Evolutionary conservation across 306 rosid species (phyloP).

Genomic region (Alnus glutinosa): DNA sequence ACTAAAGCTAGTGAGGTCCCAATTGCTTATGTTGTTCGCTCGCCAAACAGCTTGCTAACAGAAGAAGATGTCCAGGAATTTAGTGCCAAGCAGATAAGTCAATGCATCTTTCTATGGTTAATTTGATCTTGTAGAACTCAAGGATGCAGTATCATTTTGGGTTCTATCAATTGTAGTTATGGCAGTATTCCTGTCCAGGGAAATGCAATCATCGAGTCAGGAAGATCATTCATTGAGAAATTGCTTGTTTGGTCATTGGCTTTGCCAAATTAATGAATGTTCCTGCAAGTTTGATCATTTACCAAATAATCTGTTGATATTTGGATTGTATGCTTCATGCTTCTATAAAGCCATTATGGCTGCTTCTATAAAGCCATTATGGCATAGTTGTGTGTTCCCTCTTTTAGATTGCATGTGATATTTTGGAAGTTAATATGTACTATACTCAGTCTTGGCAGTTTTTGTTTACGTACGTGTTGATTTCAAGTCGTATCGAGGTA

Average conservation of each 20-base stretch:
- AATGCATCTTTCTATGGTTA: not conserved
- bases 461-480: too few species aligned
- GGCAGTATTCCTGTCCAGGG: not conserved
- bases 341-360: not conserved
- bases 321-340: not conserved
- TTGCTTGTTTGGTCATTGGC: not conserved
- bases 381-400: not conserved
- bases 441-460: too few species aligned
- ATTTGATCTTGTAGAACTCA: not conserved
- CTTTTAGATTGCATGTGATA: not conserved
- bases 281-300: not conserved
- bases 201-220: not conserved
- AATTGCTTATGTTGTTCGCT: slow-evolving; percentile 49
- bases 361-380: not conserved
- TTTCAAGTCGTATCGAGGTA: too few species aligned
- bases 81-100: slow-evolving; percentile 40
- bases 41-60: slow-evolving; percentile 34
- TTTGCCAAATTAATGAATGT: not conserved
- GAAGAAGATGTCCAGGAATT: slow-evolving; percentile 40
- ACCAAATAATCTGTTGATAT: not conserved
- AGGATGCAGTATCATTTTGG: not conserved
- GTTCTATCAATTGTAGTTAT: not conserved
- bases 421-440: not conserved
- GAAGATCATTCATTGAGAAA: not conserved
- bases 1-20: slow-evolving; percentile 62